These are phyloP conservation scores for Akanthomyces uredinophilus DNA, from an alignment of 2,329 filamentous ascomycete species.

Conservation along the genomic window DNA sequence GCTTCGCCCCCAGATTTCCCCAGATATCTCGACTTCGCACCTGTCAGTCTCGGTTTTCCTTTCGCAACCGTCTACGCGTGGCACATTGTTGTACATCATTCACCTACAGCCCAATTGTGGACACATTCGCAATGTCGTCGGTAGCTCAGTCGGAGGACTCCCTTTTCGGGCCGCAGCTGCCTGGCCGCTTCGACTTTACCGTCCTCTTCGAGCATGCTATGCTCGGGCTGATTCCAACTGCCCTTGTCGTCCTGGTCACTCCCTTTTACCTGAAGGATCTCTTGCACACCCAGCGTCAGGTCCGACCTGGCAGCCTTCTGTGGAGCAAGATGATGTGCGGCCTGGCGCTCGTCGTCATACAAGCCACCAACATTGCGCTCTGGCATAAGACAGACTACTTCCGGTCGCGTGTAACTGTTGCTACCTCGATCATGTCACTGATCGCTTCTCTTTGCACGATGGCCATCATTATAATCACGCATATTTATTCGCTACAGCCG, in stretches of 20 bases:
- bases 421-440: not conserved
- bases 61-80: no score
- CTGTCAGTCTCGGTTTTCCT: no score
- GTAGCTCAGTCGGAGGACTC: constrained; percentile 23
- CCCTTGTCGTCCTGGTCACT: constrained; percentile 13
- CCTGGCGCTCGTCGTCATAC: not conserved
- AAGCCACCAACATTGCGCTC: not conserved
- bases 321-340: not conserved
- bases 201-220: constrained; percentile 1
- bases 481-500: constrained; percentile 27
- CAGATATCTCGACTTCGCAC: no score
- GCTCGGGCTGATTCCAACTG: not conserved
- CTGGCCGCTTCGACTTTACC: constrained; percentile 8
- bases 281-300: no score
- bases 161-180: constrained; percentile 4
- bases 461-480: constrained; percentile 28
- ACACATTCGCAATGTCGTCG: constrained; percentile 22
- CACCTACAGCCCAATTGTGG: no score
- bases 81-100: no score
- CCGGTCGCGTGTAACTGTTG: not conserved
- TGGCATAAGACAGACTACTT: not conserved
- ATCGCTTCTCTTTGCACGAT: not conserved
- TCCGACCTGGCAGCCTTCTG: no score
- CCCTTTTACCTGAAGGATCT: not conserved
- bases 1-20: no score